A percentile compares a stretch with the other conserved stretches of the same genome.
Evolutionary conservation across 164 flowering plant species (phyloP).

Genomic region (Stephania japonica): DNA sequence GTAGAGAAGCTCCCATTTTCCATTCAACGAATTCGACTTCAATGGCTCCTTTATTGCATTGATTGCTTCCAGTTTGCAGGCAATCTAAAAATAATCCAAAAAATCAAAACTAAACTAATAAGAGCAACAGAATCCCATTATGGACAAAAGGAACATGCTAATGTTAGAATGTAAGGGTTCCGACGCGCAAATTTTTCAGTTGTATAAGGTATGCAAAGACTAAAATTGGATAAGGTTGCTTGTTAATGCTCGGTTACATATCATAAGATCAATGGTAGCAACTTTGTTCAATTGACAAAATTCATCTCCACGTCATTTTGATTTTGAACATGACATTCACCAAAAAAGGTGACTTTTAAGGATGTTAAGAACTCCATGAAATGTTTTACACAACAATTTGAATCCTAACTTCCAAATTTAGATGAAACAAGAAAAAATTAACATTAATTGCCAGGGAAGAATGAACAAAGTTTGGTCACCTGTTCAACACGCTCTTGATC

Average conservation of each 20-base stretch:
- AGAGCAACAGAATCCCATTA: too few species aligned
- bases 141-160: too few species aligned
- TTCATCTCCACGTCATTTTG: background rate
- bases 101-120: too few species aligned
- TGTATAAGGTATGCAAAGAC: too few species aligned
- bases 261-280: too few species aligned
- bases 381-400: background rate
- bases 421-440: too few species aligned
- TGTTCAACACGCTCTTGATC: conserved; percentile 58
- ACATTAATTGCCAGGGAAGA: background rate
- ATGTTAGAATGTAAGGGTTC: too few species aligned
- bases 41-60: conserved; percentile 70
- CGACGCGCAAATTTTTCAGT: too few species aligned
- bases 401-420: too few species aligned
- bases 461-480: conserved; percentile 30
- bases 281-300: background rate
- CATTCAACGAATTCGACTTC: conserved; percentile 69
- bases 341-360: background rate
- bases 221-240: too few species aligned
- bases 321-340: background rate
- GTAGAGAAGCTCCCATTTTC: conserved; percentile 94
- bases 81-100: too few species aligned
- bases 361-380: background rate
- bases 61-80: conserved; percentile 69
- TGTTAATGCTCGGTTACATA: too few species aligned